Base-by-base conservation (phyloP, 208 protist genomes). In the Perkinsela sp. region DNA sequence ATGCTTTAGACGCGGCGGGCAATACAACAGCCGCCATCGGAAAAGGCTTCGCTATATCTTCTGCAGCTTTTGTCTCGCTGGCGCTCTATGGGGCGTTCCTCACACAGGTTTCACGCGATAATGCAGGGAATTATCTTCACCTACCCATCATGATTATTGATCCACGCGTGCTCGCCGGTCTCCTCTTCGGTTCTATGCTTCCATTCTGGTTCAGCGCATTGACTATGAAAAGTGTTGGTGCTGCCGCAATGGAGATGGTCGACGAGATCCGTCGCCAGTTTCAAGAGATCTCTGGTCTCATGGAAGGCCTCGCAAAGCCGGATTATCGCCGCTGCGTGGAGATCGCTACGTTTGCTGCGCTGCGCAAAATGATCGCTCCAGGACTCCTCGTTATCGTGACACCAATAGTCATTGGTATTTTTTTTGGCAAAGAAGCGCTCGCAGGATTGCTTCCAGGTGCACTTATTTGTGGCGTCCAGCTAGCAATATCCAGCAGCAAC, bases 11-110 rank as follows among this genome's bases (percentile, higher is more conserved):
- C 72, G 91, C 92, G 15, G 85, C 89, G 29, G 92, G 92, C 57
- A 96, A 96, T 83, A 95, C 92, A 22, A 96, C 91, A 29, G 90
- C 90, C 28, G 92, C 92, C 66, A 93, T 94, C 68, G 91, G 90
- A 69, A 96, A 96, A 75, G 92, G 92, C 66, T 96, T 95, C 76
- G 91, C 92, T 68, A 94, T 96, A 69, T 85, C 76, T 72, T 91
- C 83, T 70, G 92, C 91, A 29, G 85, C 86, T 0, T 88, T 96
- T 72, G 89, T 93, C 29, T 82, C 88, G 31, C 76, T 96, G 2
- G 86, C 92, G 1, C 76, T 96, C 22, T 93, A 95, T 76, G 85
- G 85, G 69, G 91, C 90, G 30, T 96, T 93, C 76, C 32, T 87
- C 15, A 77, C 67, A 0, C 71, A 70, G 15, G 72, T 87, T 6